A percentile compares a stretch with the other conserved stretches of the same genome.
Evolutionary conservation across 78 protist genomes (phyloP).

Genomic region (Emiliania huxleyi): DNA sequence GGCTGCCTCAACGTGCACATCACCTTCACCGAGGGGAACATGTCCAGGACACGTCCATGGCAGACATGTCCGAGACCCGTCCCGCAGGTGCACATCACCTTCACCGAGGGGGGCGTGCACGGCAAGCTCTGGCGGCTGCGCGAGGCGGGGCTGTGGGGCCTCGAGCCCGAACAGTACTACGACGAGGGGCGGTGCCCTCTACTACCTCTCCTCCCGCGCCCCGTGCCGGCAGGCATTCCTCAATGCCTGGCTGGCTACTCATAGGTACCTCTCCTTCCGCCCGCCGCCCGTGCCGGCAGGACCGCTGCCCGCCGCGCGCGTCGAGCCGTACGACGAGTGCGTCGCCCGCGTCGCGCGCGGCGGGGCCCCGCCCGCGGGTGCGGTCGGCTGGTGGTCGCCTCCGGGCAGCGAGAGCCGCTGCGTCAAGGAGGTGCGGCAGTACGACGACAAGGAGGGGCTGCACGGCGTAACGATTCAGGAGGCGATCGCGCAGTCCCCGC

Average conservation of each 20-base stretch:
- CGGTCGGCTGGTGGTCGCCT: neutral
- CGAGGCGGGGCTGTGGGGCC: neutral
- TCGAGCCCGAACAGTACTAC: neutral
- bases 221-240: neutral
- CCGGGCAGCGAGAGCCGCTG: neutral
- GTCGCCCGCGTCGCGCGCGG: neutral
- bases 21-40: neutral
- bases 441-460: neutral
- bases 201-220: neutral
- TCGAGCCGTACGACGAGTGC: neutral
- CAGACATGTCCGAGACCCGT: too few species aligned
- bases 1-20: neutral
- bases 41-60: too few species aligned
- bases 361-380: neutral
- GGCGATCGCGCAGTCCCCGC: neutral
- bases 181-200: neutral
- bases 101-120: conserved; percentile 19
- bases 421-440: neutral
- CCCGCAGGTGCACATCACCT: conserved; percentile 15
- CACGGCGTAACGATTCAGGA: neutral
- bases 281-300: neutral
- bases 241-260: too few species aligned
- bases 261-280: neutral
- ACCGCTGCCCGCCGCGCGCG: neutral
- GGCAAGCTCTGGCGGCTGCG: neutral